Conservation (phyloP, 306 rosid species). For the Fagus crenata region DNA sequence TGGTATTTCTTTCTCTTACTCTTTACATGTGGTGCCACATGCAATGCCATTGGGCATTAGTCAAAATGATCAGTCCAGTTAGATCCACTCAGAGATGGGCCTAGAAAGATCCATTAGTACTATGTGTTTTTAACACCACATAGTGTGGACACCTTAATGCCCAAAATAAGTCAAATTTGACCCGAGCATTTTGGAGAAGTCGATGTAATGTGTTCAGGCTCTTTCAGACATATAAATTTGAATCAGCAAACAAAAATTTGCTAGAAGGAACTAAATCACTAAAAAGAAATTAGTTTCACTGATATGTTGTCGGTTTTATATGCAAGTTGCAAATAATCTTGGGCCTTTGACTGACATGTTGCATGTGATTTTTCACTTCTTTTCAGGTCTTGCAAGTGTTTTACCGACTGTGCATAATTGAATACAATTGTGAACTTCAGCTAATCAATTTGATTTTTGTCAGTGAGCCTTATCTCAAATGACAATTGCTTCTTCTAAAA, state of each 20-base stretch:
- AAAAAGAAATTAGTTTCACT: background rate
- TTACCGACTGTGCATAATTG: background rate
- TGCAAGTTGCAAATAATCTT: background rate
- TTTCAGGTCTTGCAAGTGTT: background rate
- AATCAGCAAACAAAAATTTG: background rate
- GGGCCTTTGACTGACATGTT: background rate
- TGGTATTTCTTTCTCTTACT: background rate
- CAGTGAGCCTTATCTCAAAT: too few species aligned
- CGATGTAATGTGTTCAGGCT: background rate
- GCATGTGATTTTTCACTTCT: background rate
- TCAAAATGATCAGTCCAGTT: constrained; percentile 4
- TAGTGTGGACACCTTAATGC: background rate
- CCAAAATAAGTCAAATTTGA: background rate
- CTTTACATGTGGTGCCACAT: constrained; percentile 11
- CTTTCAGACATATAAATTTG: background rate
- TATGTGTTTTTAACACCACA: background rate
- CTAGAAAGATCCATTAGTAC: background rate
- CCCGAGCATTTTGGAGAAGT: background rate
- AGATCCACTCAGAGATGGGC: background rate
- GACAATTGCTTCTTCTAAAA: too few species aligned
- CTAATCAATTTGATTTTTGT: too few species aligned
- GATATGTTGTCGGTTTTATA: background rate
- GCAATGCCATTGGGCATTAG: background rate
- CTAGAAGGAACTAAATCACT: background rate
- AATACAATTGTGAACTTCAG: background rate